A percentile compares a stretch with the other conserved stretches of the same genome.
These are phyloP conservation scores for Starmerella sirachaensis DNA, from an alignment of 805 yeast genomes.

Conservation along the genomic window DNA sequence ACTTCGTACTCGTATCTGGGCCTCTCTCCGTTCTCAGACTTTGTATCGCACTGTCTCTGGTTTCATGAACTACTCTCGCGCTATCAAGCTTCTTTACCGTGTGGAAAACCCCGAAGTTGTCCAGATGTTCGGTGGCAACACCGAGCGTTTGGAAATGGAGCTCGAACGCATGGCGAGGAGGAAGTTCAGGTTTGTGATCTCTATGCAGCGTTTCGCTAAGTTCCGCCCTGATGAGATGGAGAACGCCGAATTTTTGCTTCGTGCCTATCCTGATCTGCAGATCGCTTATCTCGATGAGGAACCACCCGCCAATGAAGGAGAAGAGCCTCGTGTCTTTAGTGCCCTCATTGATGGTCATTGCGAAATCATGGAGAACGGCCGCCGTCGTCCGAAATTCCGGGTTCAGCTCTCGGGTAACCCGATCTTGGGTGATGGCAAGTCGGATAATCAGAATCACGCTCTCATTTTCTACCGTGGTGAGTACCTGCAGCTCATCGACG, in stretches of 20 bases:
- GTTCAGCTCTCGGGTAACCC: constrained; percentile 87
- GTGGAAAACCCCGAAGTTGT: constrained; percentile 92
- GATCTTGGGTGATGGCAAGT: constrained; percentile 89
- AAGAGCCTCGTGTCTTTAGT: constrained; percentile 45
- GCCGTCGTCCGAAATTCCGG: constrained; percentile 49
- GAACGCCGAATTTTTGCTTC: constrained; percentile 54
- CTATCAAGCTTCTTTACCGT: constrained; percentile 82
- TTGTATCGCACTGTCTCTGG: constrained; percentile 95
- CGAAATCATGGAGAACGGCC: constrained; percentile 42
- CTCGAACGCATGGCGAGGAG: constrained; percentile 71
- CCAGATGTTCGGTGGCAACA: constrained; percentile 97
- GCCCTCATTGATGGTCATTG: constrained; percentile 56
- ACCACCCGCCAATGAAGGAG: constrained; percentile 40
- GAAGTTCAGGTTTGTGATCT: constrained; percentile 67
- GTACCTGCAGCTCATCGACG: constrained; percentile 87
- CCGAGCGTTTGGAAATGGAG: constrained; percentile 91
- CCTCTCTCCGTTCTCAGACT: constrained; percentile 93
- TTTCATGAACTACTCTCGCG: constrained; percentile 96
- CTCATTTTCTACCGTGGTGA: constrained; percentile 85
- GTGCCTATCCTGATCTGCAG: constrained; percentile 57
- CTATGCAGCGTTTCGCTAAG: constrained; percentile 73
- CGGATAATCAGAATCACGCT: constrained; percentile 88
- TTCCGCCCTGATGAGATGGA: constrained; percentile 54
- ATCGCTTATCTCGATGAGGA: constrained; percentile 94
- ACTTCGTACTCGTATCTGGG: constrained; percentile 95